These are phyloP conservation scores for Macrolepiota fuliginosa DNA, from an alignment of 768 basidiomycete genomes.

Conservation along the genomic window DNA sequence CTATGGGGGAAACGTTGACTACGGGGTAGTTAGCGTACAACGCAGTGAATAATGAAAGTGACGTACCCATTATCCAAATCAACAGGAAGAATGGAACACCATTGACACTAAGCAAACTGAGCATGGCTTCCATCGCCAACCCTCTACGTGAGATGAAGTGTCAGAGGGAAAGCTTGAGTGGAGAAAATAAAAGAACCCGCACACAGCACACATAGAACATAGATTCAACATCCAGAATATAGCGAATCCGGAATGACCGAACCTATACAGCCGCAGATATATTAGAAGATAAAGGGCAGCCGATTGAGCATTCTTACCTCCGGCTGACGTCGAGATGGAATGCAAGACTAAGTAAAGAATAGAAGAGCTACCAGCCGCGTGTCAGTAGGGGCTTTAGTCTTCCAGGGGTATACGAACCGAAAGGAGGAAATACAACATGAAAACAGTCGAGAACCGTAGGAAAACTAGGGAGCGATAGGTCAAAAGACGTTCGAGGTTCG, in stretches of 20 bases:
- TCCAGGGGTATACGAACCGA: slow-evolving; percentile 23
- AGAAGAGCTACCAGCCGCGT: slow-evolving; percentile 43
- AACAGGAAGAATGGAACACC: slow-evolving; percentile 63
- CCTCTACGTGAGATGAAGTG: slow-evolving; percentile 36
- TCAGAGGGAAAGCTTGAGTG: not conserved
- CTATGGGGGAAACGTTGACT: slow-evolving; percentile 58
- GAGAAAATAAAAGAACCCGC: slow-evolving; percentile 19
- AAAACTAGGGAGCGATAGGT: slow-evolving; percentile 27
- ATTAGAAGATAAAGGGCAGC: not conserved
- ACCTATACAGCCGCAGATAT: slow-evolving; percentile 25
- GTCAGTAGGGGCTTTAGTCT: not conserved
- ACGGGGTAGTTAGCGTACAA: not conserved
- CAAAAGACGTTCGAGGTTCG: slow-evolving; percentile 27
- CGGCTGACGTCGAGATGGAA: slow-evolving; percentile 57
- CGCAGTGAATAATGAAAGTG: not conserved
- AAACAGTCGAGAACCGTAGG: slow-evolving; percentile 26
- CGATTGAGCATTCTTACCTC: slow-evolving; percentile 29
- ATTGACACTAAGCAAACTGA: slow-evolving; percentile 50
- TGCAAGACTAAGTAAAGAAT: slow-evolving; percentile 55
- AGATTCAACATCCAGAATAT: slow-evolving; percentile 70
- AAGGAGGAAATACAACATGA: slow-evolving; percentile 35
- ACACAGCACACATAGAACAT: slow-evolving; percentile 55
- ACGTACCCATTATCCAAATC: slow-evolving; percentile 59
- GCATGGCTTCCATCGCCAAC: slow-evolving; percentile 56
- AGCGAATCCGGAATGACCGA: slow-evolving; percentile 51